Percentiles rank a stretch among this genome's conserved stretches.
phyloP scores from a whole-genome alignment of 495 filamentous ascomycete genomes.

The Podospora australis region DNA sequence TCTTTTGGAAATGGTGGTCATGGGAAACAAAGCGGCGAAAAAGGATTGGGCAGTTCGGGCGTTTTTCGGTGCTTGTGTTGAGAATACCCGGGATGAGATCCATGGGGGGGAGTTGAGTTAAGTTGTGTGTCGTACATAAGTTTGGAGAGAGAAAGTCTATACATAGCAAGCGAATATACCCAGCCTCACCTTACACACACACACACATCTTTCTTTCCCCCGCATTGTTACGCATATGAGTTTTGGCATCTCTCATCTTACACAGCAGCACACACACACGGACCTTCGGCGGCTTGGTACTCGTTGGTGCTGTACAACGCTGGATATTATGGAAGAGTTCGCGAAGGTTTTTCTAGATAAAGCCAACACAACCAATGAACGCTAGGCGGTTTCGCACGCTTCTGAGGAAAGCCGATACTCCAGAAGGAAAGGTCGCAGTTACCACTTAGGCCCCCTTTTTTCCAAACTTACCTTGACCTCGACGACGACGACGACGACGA shows the following conservation, averaged over 20 bases:
- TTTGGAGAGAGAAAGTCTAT: no score
- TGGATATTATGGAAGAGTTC: conserved; percentile 21
- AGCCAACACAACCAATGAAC: conserved; percentile 3
- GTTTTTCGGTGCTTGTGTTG: neutral
- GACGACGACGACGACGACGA: no score
- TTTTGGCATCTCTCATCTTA: neutral
- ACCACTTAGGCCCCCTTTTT: no score
- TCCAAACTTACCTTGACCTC: no score
- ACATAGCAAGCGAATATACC: conserved; percentile 5
- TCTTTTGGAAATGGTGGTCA: neutral
- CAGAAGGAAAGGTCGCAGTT: no score
- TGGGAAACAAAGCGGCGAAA: neutral
- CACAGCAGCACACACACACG: neutral
- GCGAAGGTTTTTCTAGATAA: conserved; percentile 9
- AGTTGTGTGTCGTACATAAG: no score
- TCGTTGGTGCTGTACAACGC: conserved; percentile 4
- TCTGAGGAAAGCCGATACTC: conserved; percentile 4
- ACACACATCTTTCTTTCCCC: conserved; percentile 4
- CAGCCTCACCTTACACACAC: conserved; percentile 4
- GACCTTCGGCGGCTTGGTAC: conserved; percentile 1
- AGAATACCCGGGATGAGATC: conserved; percentile 14
- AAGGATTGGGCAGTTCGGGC: conserved; percentile 5
- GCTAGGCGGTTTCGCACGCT: neutral
- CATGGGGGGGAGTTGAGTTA: neutral
- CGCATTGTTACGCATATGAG: neutral